These are phyloP conservation scores for Globisporangium cystogenes DNA, from an alignment of 352 stramenopile genomes.

Conservation along the genomic window DNA sequence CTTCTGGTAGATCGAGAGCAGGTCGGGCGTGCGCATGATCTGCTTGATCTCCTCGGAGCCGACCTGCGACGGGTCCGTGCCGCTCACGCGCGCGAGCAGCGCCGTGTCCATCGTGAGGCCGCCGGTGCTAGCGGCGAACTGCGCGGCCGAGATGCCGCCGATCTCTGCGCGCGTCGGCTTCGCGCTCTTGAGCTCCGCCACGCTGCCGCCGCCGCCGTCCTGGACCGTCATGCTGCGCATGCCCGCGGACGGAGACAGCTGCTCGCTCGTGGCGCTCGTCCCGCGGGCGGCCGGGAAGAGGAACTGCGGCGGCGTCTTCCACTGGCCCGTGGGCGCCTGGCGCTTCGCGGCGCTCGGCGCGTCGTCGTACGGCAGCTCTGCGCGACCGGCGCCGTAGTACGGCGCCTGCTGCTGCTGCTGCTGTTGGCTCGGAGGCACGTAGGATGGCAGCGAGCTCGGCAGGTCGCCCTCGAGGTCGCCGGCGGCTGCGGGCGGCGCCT, in stretches of 20 bases:
- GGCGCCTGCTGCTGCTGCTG: conserved; percentile 14
- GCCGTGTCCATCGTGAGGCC: conserved; percentile 75
- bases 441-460: conserved; percentile 69
- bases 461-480: conserved; percentile 46
- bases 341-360: conserved; percentile 27
- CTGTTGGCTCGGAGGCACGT: conserved; percentile 34
- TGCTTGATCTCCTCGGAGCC: conserved; percentile 83
- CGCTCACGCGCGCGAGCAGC: conserved; percentile 72
- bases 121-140: conserved; percentile 79
- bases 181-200: conserved; percentile 13
- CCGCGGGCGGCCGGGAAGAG: conserved; percentile 18
- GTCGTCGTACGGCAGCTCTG: conserved; percentile 2
- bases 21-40: conserved; percentile 80
- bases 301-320: conserved; percentile 60
- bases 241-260: conserved; percentile 44
- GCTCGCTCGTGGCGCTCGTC: conserved; percentile 2
- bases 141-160: conserved; percentile 58
- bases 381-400: conserved; percentile 21
- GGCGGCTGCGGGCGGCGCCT: conserved; percentile 1
- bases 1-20: conserved; percentile 87
- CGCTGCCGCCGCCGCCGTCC: conserved; percentile 21
- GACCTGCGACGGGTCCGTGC: conserved; percentile 70
- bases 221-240: conserved; percentile 63
- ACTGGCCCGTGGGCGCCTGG: conserved; percentile 46
- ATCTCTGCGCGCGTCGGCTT: conserved; percentile 36